A percentile compares a stretch with the other conserved stretches of the same genome.
These are phyloP conservation scores for Trichosporon faecale DNA, from an alignment of 1,284 basidiomycete genomes.

Conservation along the genomic window DNA sequence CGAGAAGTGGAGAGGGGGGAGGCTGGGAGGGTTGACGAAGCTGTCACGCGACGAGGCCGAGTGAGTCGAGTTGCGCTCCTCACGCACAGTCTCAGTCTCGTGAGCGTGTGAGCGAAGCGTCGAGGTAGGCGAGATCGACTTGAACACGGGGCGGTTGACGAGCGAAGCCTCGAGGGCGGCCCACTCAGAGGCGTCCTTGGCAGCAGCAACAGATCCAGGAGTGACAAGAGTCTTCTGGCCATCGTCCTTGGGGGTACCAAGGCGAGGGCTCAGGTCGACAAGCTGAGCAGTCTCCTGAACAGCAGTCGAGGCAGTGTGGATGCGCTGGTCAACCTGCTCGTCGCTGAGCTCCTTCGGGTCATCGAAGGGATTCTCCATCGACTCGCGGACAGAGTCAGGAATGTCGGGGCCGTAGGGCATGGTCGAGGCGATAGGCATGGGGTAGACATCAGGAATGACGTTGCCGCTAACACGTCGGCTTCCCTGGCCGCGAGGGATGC, in stretches of 20 bases:
- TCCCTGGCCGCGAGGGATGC: slow-evolving; percentile 9
- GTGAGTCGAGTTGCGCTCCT: slow-evolving; percentile 6
- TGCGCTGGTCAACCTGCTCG: slow-evolving; percentile 9
- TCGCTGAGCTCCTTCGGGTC: slow-evolving; percentile 7
- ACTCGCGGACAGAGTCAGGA: slow-evolving; percentile 4
- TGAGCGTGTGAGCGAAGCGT: slow-evolving; percentile 40
- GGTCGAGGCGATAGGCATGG: slow-evolving; percentile 30
- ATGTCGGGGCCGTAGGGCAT: slow-evolving; percentile 21
- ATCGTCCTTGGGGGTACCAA: slow-evolving; percentile 20
- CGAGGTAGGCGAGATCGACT: slow-evolving; percentile 43
- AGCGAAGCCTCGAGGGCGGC: slow-evolving; percentile 36
- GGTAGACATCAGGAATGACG: slow-evolving; percentile 21
- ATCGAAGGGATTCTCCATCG: slow-evolving; percentile 10
- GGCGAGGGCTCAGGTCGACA: slow-evolving; percentile 28
- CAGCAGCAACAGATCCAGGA: slow-evolving; percentile 14
- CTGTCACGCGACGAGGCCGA: slow-evolving; percentile 8
- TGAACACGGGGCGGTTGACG: slow-evolving; percentile 41
- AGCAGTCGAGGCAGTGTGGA: slow-evolving; percentile 9
- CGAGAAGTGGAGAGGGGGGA: slow-evolving; percentile 20
- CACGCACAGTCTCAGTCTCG: not conserved
- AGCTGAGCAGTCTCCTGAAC: slow-evolving; percentile 15
- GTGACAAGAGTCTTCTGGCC: slow-evolving; percentile 24
- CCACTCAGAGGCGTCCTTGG: slow-evolving; percentile 37
- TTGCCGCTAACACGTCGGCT: slow-evolving; percentile 11
- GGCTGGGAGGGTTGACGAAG: slow-evolving; percentile 1